A percentile compares a stretch with the other conserved stretches of the same genome.
phyloP scores from a whole-genome alignment of 129 eudicot genomes.

The Arctium minus region DNA sequence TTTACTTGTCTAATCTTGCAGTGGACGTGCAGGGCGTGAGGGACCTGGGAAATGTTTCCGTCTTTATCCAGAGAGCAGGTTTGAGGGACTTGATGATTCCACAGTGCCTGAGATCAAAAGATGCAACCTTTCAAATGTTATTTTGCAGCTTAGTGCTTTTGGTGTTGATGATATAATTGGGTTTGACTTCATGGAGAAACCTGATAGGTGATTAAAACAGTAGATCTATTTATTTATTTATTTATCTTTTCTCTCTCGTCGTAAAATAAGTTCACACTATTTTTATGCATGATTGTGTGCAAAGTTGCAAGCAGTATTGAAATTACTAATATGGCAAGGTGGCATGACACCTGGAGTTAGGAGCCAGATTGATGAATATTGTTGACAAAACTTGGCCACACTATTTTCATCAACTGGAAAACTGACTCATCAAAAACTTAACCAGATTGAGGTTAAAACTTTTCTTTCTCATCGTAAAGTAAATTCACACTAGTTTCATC shows the following conservation, averaged over 20 bases:
- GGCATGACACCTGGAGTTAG: too few relatives aligned
- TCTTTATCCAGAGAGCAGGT: slow-evolving; percentile 80
- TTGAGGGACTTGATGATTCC: slow-evolving; percentile 71
- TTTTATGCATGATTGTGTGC: too few relatives aligned
- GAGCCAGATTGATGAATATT: too few relatives aligned
- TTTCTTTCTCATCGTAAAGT: too few relatives aligned
- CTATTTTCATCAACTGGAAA: too few relatives aligned
- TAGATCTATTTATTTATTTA: neutral
- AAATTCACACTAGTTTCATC: too few relatives aligned
- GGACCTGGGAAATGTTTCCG: slow-evolving; percentile 98
- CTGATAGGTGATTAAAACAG: slow-evolving; percentile 54
- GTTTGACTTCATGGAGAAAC: slow-evolving; percentile 96
- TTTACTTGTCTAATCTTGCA: slow-evolving; percentile 27
- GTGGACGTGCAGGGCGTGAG: slow-evolving; percentile 99
- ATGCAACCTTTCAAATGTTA: slow-evolving; percentile 82
- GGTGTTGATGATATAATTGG: slow-evolving; percentile 83
- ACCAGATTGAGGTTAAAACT: too few relatives aligned
- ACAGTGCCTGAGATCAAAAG: slow-evolving; percentile 90
- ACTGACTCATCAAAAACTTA: too few relatives aligned
- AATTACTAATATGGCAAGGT: too few relatives aligned
- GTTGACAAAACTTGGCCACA: too few relatives aligned
- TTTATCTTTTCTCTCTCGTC: neutral
- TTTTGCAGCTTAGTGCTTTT: slow-evolving; percentile 89
- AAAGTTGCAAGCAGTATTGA: too few relatives aligned
- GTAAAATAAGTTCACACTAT: too few relatives aligned